These are phyloP conservation scores for Thymus mandschuricus DNA, from an alignment of 257 asterid genomes.

Conservation along the genomic window DNA sequence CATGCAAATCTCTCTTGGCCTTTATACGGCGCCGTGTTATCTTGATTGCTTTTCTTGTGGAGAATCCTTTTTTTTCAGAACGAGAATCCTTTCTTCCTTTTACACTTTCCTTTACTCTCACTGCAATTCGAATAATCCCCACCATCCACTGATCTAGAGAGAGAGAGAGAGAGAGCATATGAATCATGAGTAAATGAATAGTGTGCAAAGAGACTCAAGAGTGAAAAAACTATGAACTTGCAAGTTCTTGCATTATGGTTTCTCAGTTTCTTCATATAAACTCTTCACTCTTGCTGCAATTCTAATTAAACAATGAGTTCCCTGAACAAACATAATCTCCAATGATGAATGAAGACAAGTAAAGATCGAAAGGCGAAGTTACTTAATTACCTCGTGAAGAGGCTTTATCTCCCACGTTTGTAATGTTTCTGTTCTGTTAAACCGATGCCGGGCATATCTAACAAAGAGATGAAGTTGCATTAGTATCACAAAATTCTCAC, in stretches of 20 bases:
- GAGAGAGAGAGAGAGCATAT: constrained; percentile 9
- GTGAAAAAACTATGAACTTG: not conserved
- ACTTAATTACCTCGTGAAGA: not conserved
- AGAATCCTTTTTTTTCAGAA: not conserved
- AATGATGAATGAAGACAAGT: not conserved
- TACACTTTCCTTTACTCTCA: not conserved
- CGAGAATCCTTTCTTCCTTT: not conserved
- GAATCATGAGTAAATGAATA: not conserved
- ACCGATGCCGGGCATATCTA: too few species aligned
- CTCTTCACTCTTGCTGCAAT: not conserved
- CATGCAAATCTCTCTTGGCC: not conserved
- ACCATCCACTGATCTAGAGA: not conserved
- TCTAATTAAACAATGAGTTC: not conserved
- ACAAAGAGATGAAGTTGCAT: not conserved
- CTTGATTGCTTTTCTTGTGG: not conserved
- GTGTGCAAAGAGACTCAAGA: not conserved
- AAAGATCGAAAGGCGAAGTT: not conserved
- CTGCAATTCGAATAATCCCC: too few species aligned
- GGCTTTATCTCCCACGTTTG: too few species aligned
- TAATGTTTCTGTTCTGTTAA: too few species aligned
- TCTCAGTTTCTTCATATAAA: not conserved
- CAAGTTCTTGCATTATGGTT: not conserved
- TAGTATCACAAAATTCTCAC: not conserved
- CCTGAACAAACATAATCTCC: not conserved
- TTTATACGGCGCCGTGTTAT: not conserved